Conservation (phyloP, 257 asterid genomes). For the Penstemon barbatus region DNA sequence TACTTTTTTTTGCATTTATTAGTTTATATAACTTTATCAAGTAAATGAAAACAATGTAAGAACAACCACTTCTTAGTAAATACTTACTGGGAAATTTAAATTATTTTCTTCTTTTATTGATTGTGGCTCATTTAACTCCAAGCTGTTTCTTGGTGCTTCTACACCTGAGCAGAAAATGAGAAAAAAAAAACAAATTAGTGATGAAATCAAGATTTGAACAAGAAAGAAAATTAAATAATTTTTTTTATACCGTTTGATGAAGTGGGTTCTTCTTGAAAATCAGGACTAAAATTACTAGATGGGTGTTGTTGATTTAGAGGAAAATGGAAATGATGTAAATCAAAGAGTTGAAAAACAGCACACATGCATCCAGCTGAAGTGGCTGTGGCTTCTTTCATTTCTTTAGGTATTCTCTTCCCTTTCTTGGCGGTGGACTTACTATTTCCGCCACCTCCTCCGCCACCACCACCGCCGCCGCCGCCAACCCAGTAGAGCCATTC, state of each 20-base stretch:
- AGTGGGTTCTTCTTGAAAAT: constrained; percentile 30
- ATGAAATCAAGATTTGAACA: not conserved
- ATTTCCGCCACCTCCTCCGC: constrained; percentile 28
- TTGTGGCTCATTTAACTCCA: constrained; percentile 55
- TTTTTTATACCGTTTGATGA: constrained; percentile 44
- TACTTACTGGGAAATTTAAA: constrained; percentile 65
- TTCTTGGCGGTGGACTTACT: constrained; percentile 35
- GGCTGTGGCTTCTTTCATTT: constrained; percentile 19
- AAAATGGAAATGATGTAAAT: constrained; percentile 52
- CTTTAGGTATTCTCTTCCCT: constrained; percentile 26
- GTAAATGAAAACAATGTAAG: not conserved
- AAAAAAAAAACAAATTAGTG: not conserved
- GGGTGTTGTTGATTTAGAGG: constrained; percentile 45
- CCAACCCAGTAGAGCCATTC: constrained; percentile 74
- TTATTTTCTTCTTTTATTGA: constrained; percentile 38
- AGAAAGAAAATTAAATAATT: not conserved
- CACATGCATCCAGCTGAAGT: constrained; percentile 78
- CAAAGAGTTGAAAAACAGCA: constrained; percentile 74
- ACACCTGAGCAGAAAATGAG: constrained; percentile 49
- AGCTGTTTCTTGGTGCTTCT: constrained; percentile 89
- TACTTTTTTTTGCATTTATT: not conserved
- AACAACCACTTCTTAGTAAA: not conserved
- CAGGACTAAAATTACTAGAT: not conserved
- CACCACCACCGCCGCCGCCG: constrained; percentile 33
- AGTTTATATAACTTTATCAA: not conserved